A percentile compares a stretch with the other conserved stretches of the same genome.
Evolutionary conservation across 1,139 yeast genomes (phyloP).

Genomic region (Saccharomyces hybrid): DNA sequence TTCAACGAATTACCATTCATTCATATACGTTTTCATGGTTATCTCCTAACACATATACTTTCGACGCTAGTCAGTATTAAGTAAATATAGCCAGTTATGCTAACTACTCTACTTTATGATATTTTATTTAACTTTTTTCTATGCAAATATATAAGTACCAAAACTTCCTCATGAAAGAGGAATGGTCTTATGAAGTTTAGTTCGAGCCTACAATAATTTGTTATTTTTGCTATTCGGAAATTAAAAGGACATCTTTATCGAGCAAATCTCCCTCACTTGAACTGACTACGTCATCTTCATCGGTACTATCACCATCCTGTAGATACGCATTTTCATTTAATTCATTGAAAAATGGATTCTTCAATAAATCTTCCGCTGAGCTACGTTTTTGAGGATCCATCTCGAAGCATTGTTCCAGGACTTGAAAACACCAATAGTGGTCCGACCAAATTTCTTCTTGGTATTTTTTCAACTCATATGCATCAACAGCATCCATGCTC

Average conservation of each 20-base stretch:
- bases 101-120: not conserved
- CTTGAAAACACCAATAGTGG: slow-evolving; percentile 33
- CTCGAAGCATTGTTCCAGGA: slow-evolving; percentile 31
- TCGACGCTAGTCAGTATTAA: not conserved
- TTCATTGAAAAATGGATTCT: slow-evolving; percentile 30
- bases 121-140: not conserved
- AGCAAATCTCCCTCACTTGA: slow-evolving; percentile 10
- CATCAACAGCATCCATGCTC: slow-evolving; percentile 13
- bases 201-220: not conserved
- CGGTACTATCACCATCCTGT: slow-evolving; percentile 19
- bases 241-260: slow-evolving; percentile 21
- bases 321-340: slow-evolving; percentile 16
- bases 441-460: slow-evolving; percentile 32
- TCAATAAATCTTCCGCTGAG: slow-evolving; percentile 29
- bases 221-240: slow-evolving; percentile 12
- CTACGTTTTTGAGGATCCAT: slow-evolving; percentile 32
- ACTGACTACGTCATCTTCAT: slow-evolving; percentile 14
- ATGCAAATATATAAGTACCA: not conserved
- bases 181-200: not conserved
- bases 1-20: too few relatives aligned
- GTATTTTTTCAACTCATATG: slow-evolving; percentile 23
- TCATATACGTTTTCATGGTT: not conserved
- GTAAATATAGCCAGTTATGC: not conserved
- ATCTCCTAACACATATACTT: not conserved
- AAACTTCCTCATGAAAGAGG: not conserved